A percentile compares a stretch with the other conserved stretches of the same genome.
phyloP scores from a whole-genome alignment of 257 asterid species.

The Solanum habrochaites region DNA sequence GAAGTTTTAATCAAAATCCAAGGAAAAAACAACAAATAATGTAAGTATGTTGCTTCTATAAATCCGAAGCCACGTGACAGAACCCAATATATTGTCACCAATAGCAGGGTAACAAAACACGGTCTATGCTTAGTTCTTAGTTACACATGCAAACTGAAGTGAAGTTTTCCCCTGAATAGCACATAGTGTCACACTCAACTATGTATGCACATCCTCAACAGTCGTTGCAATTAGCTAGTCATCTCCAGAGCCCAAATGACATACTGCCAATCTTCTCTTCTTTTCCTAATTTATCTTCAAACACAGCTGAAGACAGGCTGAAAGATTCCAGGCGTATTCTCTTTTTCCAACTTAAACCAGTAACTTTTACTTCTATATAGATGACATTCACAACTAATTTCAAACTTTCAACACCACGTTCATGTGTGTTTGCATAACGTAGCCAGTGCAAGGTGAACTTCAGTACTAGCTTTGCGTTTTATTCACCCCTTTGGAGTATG shows the following conservation, averaged over 20 bases:
- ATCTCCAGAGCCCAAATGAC: too few relatives aligned
- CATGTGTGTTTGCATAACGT: neutral
- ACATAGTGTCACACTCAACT: neutral
- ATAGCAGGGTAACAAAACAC: neutral
- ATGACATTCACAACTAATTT: neutral
- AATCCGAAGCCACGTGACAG: neutral
- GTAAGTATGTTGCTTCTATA: neutral
- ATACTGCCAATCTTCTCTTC: neutral
- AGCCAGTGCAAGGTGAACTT: neutral
- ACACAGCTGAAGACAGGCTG: neutral
- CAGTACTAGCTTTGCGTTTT: neutral
- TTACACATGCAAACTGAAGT: neutral
- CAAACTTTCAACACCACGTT: neutral
- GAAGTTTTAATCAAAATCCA: conserved; percentile 11
- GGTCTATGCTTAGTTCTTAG: neutral
- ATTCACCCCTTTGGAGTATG: neutral
- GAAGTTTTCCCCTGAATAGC: neutral
- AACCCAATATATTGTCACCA: neutral
- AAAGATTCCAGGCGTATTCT: neutral
- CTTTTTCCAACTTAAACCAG: neutral
- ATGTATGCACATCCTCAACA: neutral
- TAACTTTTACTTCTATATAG: neutral
- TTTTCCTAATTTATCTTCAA: neutral
- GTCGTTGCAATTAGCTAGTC: neutral
- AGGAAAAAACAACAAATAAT: neutral